Base-by-base conservation (phyloP, 352 stramenopile genomes). In the Elongisporangium undulatum region DNA sequence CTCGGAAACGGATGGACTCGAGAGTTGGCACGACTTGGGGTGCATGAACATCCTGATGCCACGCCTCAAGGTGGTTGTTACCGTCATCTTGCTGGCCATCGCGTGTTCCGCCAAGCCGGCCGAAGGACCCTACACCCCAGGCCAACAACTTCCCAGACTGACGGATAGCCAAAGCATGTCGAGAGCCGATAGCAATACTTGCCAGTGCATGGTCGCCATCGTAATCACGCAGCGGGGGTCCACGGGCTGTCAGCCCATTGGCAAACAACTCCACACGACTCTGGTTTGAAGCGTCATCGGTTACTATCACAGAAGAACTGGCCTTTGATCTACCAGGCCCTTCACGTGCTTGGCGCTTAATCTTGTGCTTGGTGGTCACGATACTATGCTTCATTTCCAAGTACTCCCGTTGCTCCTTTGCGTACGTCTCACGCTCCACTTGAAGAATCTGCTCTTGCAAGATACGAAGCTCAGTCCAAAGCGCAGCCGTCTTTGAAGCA, bases 41-140 rank as follows among this genome's bases (percentile, higher is more conserved):
- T 2, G 61, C 56, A 29, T 84, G 61, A 4, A 71, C 63, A 22
- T 92, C 84, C 23, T 64, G 59, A 57, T 92, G 84, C 82, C 82
- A 89, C 19, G 60, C 65, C 23, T 75, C 66, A 4, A 69, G 57
- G 13, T 80, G 70, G 49, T 77, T 59, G 16, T 76, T 53, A 12
- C 23, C 12, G 16, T 53, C 15, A 19, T 29, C 10, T 24, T 59
- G 53, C 23, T 22, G 51, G 24, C 17, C 15, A 24, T 66, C 66
- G 57, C 23, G 69, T 49, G 51, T 53, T 2, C 74, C 75, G 55
- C 82, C 84, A 3, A 92, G 75, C 0, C 79, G 72, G 3, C 82
- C 82, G 26, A 87, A 94, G 0, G 79, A 81, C 0, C 84, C 84
- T 19, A 90, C 82, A 15, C 84, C 84, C 84, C 84, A 94, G 0